A percentile compares a stretch with the other conserved stretches of the same genome.
phyloP scores from a whole-genome alignment of 2,329 filamentous ascomycete species.

The Penicillium hordei region DNA sequence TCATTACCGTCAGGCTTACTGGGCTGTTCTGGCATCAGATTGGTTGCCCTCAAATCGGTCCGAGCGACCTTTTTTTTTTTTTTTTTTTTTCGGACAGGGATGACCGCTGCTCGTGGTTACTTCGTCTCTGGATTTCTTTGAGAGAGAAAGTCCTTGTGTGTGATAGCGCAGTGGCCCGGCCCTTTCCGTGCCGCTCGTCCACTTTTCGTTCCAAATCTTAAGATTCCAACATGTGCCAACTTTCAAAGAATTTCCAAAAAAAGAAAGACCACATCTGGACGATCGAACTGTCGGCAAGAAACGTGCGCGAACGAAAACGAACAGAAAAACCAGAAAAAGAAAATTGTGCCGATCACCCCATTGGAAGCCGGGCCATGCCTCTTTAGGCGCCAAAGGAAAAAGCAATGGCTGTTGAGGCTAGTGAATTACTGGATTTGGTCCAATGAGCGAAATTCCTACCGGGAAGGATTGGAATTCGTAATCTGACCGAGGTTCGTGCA shows the following conservation, averaged over 20 bases:
- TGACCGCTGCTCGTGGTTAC: not conserved
- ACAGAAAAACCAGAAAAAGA: not conserved
- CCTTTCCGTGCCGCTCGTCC: conserved; percentile 40
- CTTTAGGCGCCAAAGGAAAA: conserved; percentile 24
- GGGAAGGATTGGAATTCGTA: conserved; percentile 28
- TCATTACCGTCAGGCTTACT: conserved; percentile 26
- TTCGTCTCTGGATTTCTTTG: conserved; percentile 9
- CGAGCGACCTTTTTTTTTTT: conserved; percentile 13
- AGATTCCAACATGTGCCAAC: conserved; percentile 8
- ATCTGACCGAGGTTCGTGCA: conserved; percentile 29
- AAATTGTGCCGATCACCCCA: conserved; percentile 30
- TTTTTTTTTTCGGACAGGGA: conserved; percentile 13
- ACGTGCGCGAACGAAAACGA: conserved; percentile 12
- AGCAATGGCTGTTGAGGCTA: conserved; percentile 17
- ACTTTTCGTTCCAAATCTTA: conserved; percentile 13
- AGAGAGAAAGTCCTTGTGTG: not conserved
- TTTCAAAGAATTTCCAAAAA: not conserved
- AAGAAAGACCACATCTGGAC: conserved; percentile 7
- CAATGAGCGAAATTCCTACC: conserved; percentile 35
- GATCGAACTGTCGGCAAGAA: conserved; percentile 15
- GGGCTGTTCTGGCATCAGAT: conserved; percentile 17
- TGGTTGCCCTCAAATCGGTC: conserved; percentile 21
- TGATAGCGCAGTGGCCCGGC: conserved; percentile 32
- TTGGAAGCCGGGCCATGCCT: conserved; percentile 25
- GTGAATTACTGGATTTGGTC: conserved; percentile 22